Conservation (phyloP, 257 asterid species). For the Primulina tabacum region DNA sequence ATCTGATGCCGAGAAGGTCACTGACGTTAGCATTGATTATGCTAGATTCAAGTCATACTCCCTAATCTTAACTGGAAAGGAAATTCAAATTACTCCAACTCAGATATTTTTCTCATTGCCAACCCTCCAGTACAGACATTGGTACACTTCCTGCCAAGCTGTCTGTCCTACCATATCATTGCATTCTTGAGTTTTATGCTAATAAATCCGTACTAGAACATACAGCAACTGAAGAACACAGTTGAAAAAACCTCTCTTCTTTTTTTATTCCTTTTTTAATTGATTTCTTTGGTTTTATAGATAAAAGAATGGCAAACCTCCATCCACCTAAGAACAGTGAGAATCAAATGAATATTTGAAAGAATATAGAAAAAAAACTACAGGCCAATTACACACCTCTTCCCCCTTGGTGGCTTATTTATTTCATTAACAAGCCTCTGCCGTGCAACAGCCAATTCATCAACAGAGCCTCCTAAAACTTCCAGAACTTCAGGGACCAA, state of each 20-base stretch:
- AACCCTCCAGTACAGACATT: background rate
- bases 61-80: background rate
- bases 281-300: background rate
- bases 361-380: conserved; percentile 11
- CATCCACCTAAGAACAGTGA: background rate
- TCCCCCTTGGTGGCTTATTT: conserved; percentile 94
- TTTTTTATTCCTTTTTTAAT: background rate
- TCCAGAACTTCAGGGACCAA: conserved; percentile 88
- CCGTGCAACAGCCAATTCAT: conserved; percentile 79
- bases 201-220: background rate
- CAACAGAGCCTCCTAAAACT: conserved; percentile 81
- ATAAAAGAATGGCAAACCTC: conserved; percentile 6
- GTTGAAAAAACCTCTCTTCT: background rate
- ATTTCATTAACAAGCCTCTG: conserved; percentile 78
- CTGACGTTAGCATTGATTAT: background rate
- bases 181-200: background rate
- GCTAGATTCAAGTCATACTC: background rate
- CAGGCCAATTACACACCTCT: conserved; percentile 45
- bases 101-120: background rate
- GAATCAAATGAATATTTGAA: conserved; percentile 1
- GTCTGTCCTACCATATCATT: background rate
- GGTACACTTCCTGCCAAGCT: background rate
- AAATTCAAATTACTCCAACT: background rate
- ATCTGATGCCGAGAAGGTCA: background rate
- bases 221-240: background rate